Evolutionary conservation across 306 rosid species (phyloP).

Genomic region (Vigna reflexopilosa): DNA sequence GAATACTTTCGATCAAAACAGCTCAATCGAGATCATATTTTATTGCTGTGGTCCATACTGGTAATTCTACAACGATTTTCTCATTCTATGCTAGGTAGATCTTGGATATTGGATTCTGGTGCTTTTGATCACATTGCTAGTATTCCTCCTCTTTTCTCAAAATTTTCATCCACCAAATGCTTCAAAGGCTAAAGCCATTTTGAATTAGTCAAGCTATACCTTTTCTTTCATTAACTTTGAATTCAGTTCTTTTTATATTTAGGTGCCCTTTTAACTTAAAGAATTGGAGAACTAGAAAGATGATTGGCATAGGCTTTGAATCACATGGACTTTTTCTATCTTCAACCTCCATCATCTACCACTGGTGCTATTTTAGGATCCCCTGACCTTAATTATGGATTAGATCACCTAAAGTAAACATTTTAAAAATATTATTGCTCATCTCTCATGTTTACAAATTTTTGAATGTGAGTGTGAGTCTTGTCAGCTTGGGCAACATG

Average conservation of each 20-base stretch:
- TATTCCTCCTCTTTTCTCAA: neutral
- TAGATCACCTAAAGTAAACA: neutral
- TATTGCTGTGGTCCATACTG: neutral
- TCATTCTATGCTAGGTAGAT: neutral
- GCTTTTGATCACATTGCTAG: constrained; percentile 2
- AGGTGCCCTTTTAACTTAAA: neutral
- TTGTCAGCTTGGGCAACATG: neutral
- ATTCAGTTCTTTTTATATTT: neutral
- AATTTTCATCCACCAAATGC: neutral
- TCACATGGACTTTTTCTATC: neutral
- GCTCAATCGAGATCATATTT: neutral
- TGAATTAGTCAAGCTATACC: neutral
- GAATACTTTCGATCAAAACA: neutral
- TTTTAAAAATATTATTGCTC: neutral
- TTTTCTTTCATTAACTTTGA: neutral
- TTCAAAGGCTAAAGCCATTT: neutral
- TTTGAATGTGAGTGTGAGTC: neutral
- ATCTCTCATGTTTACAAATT: neutral
- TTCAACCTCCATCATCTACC: neutral
- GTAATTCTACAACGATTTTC: neutral
- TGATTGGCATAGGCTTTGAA: neutral
- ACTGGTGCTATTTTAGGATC: neutral
- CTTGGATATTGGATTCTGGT: neutral
- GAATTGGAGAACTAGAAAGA: neutral
- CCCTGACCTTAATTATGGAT: neutral